phyloP scores from a whole-genome alignment of 2,329 filamentous ascomycete genomes.

The Colletotrichum lentis region DNA sequence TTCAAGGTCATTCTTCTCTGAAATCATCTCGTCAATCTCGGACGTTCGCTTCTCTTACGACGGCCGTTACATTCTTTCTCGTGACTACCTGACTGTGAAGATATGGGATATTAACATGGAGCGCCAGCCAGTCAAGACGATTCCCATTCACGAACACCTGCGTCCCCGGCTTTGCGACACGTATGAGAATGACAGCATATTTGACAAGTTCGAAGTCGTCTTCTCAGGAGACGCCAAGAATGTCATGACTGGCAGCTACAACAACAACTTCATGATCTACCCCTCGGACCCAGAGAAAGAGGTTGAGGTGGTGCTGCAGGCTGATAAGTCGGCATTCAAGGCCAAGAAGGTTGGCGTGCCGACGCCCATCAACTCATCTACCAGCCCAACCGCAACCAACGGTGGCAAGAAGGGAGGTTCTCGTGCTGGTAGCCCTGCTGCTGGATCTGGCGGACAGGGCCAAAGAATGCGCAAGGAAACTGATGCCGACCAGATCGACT shows the following conservation, averaged over 20 bases:
- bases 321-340: constrained; percentile 99
- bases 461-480: constrained; percentile 99
- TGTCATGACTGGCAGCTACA: constrained; percentile 99
- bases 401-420: constrained; percentile 87
- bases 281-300: constrained; percentile 95
- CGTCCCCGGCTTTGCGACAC: constrained; percentile 94
- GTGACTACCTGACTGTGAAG: constrained; percentile 98
- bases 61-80: constrained; percentile 94
- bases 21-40: constrained; percentile 99
- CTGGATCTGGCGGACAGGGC: constrained; percentile 69
- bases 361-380: constrained; percentile 88
- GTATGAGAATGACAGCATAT: constrained; percentile 99
- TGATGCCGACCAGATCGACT: constrained; percentile 98
- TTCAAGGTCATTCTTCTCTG: constrained; percentile 97
- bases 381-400: constrained; percentile 74
- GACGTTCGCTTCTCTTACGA: constrained; percentile 98
- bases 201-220: constrained; percentile 99
- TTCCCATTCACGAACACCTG: constrained; percentile 97
- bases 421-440: constrained; percentile 86
- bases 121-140: constrained; percentile 94
- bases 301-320: constrained; percentile 95
- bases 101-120: constrained; percentile 99
- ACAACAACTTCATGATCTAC: constrained; percentile 99
- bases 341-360: constrained; percentile 99
- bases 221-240: constrained; percentile 99